Base-by-base conservation (phyloP, 2,329 filamentous ascomycete species). In the Capronia coronata region DNA sequence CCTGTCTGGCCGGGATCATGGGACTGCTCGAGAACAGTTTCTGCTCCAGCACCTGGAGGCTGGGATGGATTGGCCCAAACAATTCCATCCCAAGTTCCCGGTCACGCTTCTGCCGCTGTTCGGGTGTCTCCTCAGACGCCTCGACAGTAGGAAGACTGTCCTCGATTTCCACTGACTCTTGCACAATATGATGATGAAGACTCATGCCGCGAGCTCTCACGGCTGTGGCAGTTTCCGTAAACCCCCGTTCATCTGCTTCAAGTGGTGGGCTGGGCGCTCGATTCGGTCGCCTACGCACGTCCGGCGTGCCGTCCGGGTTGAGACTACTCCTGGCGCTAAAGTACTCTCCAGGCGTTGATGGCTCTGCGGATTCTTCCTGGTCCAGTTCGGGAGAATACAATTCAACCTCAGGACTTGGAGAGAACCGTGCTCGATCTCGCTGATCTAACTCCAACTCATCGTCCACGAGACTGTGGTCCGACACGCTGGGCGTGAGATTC, bases 171-270 rank as follows among this genome's bases (percentile, higher is more conserved):
- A 63, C 68, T 29, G 65, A 66, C 56, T 61, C 64, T 57, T 40
- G 66, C 18, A 62, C 60, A 49, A 67, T 68, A 30, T 65, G 62
- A 48, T 67, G 67, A 44, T 71, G 69, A 14, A 62, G 64, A 52
- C 67, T 75, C 64, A 61, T 69, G 55, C 67, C 72, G 57, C 74
- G 76, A 69, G 77, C 74, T 51, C 80, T 87, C 61, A 97, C 79
- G 42, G 84, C 87, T 59, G 88, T 87, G 13, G 93, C 93, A 1
- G 90, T 97, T 69, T 94, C 87, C 5, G 91, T 96, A 64, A 98
- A 98, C 68, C 97, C 93, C 64, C 86, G 87, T 74, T 97, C 91
- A 61, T 97, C 91, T 62, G 86, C 88, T 71, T 97, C 91, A 30
- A 97, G 75, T 13, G 89, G 88, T 44, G 91, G 90, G 56, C 87